A percentile compares a stretch with the other conserved stretches of the same genome.
phyloP scores from a whole-genome alignment of 768 basidiomycete species.

The Auriscalpium microsporum region DNA sequence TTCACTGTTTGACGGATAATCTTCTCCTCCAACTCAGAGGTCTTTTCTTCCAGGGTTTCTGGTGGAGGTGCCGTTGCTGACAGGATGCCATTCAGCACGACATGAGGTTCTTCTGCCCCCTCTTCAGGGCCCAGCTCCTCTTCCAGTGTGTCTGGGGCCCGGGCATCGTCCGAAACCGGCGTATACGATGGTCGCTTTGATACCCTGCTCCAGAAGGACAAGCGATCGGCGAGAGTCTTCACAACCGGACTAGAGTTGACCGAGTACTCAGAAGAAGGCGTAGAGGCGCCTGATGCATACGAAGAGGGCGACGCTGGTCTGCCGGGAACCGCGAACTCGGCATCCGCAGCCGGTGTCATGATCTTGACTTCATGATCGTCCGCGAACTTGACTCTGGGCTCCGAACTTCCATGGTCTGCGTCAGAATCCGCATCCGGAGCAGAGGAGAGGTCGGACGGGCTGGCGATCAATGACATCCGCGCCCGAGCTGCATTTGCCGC shows the following conservation, averaged over 20 bases:
- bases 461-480: slow-evolving; percentile 38
- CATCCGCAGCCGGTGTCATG: slow-evolving; percentile 27
- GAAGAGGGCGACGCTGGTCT: slow-evolving; percentile 19
- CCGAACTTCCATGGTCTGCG: slow-evolving; percentile 2
- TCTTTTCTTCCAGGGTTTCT: slow-evolving; percentile 51
- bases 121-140: slow-evolving; percentile 12
- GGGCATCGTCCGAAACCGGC: not conserved
- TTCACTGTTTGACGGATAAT: slow-evolving; percentile 71
- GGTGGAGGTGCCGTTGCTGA: slow-evolving; percentile 57
- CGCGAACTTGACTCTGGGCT: slow-evolving; percentile 47
- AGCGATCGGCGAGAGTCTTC: slow-evolving; percentile 51
- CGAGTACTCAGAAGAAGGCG: slow-evolving; percentile 40
- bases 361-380: slow-evolving; percentile 38
- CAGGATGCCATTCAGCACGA: slow-evolving; percentile 50
- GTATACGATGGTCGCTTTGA: slow-evolving; percentile 28
- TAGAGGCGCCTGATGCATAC: slow-evolving; percentile 44
- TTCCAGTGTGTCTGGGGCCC: slow-evolving; percentile 12
- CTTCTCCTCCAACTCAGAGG: slow-evolving; percentile 74
- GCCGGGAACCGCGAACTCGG: slow-evolving; percentile 14
- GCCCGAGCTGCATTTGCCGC: slow-evolving; percentile 38
- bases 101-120: slow-evolving; percentile 28
- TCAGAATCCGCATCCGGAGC: slow-evolving; percentile 6
- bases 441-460: not conserved
- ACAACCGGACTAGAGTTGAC: slow-evolving; percentile 41
- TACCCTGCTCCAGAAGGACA: slow-evolving; percentile 70